A percentile compares a stretch with the other conserved stretches of the same genome.
phyloP scores from a whole-genome alignment of 768 basidiomycete genomes.

The Leccinum incarnatum region DNA sequence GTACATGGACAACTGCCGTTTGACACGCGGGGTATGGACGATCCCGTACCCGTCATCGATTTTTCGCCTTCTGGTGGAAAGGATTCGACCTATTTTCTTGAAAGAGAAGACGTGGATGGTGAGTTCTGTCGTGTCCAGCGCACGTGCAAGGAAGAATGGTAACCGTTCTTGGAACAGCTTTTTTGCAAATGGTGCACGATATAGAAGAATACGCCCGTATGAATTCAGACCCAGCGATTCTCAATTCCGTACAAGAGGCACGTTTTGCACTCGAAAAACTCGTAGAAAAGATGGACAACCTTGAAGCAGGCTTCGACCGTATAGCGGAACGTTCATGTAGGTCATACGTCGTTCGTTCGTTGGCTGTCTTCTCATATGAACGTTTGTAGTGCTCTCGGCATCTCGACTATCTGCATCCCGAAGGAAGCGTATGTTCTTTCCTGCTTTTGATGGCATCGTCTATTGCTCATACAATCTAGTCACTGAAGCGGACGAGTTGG shows the following conservation, averaged over 20 bases:
- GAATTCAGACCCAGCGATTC: conserved; percentile 43
- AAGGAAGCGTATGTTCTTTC: conserved; percentile 58
- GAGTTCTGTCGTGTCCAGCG: conserved; percentile 41
- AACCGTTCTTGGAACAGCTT: conserved; percentile 38
- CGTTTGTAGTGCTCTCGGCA: conserved; percentile 63
- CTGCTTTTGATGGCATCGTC: neutral
- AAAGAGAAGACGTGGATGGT: conserved; percentile 73
- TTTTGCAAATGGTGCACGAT: conserved; percentile 62
- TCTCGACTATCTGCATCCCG: conserved; percentile 68
- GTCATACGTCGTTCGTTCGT: conserved; percentile 21
- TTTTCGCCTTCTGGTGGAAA: conserved; percentile 67
- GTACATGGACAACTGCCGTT: conserved; percentile 87
- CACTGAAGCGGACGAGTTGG: conserved; percentile 71
- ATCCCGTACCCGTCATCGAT: conserved; percentile 74
- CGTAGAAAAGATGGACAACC: conserved; percentile 71
- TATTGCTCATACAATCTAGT: conserved; percentile 39
- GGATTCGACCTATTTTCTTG: conserved; percentile 65
- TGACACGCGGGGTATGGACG: conserved; percentile 77
- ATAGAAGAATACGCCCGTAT: conserved; percentile 55
- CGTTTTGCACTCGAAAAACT: conserved; percentile 64
- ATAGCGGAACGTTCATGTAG: conserved; percentile 81
- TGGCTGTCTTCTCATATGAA: conserved; percentile 2
- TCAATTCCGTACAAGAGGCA: conserved; percentile 60
- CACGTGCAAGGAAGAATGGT: neutral
- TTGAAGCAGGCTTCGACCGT: conserved; percentile 80